phyloP scores from a whole-genome alignment of 805 yeast species.

The Blastobotrys attinorum region DNA sequence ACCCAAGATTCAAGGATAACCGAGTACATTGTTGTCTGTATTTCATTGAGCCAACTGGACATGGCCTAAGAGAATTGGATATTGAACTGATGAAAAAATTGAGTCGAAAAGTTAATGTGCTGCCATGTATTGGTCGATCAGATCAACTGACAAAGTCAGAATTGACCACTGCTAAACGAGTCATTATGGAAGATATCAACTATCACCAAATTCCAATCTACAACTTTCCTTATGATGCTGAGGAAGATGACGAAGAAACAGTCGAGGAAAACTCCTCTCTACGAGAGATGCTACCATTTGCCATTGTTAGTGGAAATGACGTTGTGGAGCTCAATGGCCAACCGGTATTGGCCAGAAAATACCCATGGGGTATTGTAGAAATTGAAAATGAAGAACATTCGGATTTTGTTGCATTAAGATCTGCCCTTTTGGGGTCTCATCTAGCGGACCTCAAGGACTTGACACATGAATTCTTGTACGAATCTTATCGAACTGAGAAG shows the following conservation, averaged over 20 bases:
- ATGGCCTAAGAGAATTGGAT: conserved; percentile 59
- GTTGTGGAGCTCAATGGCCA: conserved; percentile 28
- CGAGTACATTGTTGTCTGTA: conserved; percentile 74
- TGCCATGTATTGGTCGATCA: conserved; percentile 76
- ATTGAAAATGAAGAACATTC: conserved; percentile 29
- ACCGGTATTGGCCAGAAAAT: conserved; percentile 39
- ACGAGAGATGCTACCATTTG: conserved; percentile 48
- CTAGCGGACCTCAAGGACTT: conserved; percentile 72
- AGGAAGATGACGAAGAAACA: conserved; percentile 41
- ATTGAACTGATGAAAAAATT: conserved; percentile 61
- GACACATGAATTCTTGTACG: conserved; percentile 69
- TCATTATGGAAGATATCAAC: conserved; percentile 49
- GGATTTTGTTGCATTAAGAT: conserved; percentile 38
- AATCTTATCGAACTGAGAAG: conserved; percentile 70
- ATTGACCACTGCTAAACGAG: conserved; percentile 42
- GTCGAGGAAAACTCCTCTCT: conserved; percentile 30
- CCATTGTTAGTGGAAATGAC: conserved; percentile 44
- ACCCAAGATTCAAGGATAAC: conserved; percentile 62
- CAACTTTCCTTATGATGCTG: conserved; percentile 63
- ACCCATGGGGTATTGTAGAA: conserved; percentile 55
- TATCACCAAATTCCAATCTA: conserved; percentile 55
- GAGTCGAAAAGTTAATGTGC: conserved; percentile 66
- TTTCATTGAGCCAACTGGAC: conserved; percentile 58
- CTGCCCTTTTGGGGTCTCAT: conserved; percentile 67
- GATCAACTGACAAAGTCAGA: conserved; percentile 71